Evolutionary conservation across 2,329 filamentous ascomycete species (phyloP), one percentile per base, ranked within the genome.

Genomic region (Aureobasidium sp.): DNA sequence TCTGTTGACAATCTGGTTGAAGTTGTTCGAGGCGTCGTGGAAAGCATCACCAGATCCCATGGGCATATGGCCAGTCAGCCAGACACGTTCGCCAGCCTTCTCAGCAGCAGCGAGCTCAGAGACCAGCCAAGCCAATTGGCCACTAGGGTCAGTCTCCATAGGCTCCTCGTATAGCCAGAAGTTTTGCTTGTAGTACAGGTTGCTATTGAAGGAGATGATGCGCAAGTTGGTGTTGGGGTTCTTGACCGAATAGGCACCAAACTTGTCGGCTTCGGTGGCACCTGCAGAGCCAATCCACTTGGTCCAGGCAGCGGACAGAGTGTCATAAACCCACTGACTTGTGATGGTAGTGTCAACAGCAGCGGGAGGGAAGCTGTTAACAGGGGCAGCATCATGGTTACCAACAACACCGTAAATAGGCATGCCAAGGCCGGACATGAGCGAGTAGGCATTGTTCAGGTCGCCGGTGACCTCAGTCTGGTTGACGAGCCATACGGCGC

Each of bases 141-240:
- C 74, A 67, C 77, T 77, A 2, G 82, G 82, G 67, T 85, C 82
- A 14, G 70, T 70, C 49, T 79, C 71, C 74, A 82, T 79, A 0
- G 76, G 73, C 49, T 79, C 75, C 64, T 79, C 75, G 66, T 83
- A 85, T 39, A 82, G 69, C 73, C 79, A 82, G 68, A 81, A 83
- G 73, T 86, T 85, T 64, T 78, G 72, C n/a, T 76, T 78, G 70
- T 86, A 85, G 72, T 81, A 84, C 64, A 84, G 71, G 69, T 85
- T 83, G 20, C 81, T 84, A 74, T 83, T 85, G 66, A 85, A 74
- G 4, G 82, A 84, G 67, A 86, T 84, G 67, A 86, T 72, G 27
- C 81, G 78, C 29, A 86, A 72, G 64, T 82, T 81, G 20, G 74
- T 76, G 31, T 70, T 67, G 5, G 77, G 73, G 49, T 79, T 74